Percentiles rank a stretch among this genome's conserved stretches.
These are phyloP conservation scores for Vicia sativa DNA, from an alignment of 306 rosid species.

Conservation along the genomic window DNA sequence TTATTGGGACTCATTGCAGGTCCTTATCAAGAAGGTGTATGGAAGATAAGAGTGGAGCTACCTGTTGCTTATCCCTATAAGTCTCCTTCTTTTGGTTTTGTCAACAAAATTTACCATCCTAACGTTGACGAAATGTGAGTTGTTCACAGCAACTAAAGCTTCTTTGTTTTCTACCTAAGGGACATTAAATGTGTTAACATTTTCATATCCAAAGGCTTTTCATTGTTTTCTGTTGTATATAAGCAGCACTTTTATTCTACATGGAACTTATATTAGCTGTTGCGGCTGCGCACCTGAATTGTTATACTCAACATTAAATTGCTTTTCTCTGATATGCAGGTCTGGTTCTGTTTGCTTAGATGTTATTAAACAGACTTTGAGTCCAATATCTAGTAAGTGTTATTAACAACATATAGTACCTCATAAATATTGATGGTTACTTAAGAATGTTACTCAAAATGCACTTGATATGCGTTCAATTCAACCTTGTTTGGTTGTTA, in stretches of 20 bases:
- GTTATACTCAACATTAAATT: slow-evolving; percentile 30
- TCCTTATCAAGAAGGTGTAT: slow-evolving; percentile 73
- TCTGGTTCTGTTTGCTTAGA: slow-evolving; percentile 78
- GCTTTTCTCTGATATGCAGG: slow-evolving; percentile 56
- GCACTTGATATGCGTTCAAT: slow-evolving; percentile 9
- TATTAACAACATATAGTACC: slow-evolving; percentile 11
- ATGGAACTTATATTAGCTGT: slow-evolving; percentile 12
- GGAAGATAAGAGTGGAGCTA: slow-evolving; percentile 88
- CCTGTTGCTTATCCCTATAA: slow-evolving; percentile 86
- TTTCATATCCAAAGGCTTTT: background rate
- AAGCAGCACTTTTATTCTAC: slow-evolving; percentile 18
- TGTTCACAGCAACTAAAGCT: background rate
- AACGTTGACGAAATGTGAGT: slow-evolving; percentile 90
- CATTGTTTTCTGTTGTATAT: slow-evolving; percentile 11
- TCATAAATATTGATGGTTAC: background rate
- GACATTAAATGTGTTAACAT: background rate
- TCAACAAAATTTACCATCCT: slow-evolving; percentile 40
- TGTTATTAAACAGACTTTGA: slow-evolving; percentile 94
- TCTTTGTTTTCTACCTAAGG: slow-evolving; percentile 14
- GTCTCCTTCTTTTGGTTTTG: slow-evolving; percentile 84
- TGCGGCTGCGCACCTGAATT: background rate
- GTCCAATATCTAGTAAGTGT: slow-evolving; percentile 86
- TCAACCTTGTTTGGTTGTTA: slow-evolving; percentile 16
- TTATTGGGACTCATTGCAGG: slow-evolving; percentile 54
- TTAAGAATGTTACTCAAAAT: background rate